Conservation (phyloP, 2,329 filamentous ascomycete species). For the Hypoxylon sp. region DNA sequence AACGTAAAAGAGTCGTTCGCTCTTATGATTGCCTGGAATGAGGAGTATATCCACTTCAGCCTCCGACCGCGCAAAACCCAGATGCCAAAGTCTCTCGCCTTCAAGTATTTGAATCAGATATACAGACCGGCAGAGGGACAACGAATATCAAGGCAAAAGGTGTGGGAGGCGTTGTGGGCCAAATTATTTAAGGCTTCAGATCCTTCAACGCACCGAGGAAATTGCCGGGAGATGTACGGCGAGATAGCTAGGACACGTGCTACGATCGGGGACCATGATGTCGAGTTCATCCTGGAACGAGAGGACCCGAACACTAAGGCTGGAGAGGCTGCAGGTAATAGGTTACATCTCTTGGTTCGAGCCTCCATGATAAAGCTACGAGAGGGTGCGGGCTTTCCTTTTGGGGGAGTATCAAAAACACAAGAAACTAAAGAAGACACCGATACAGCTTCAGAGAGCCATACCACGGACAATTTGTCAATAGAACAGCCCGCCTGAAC, state of each 20-base stretch:
- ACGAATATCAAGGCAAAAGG: not conserved
- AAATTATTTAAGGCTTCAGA: not conserved
- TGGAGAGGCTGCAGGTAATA: slow-evolving; percentile 31
- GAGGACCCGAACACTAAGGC: slow-evolving; percentile 17
- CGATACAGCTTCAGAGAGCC: not conserved
- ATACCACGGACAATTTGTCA: not conserved
- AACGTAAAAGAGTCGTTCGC: not conserved
- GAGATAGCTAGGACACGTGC: slow-evolving; percentile 21
- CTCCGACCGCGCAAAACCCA: not conserved
- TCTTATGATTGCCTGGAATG: slow-evolving; percentile 20
- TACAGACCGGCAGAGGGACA: not conserved
- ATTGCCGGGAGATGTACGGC: slow-evolving; percentile 27
- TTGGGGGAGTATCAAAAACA: not conserved
- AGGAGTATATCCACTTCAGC: slow-evolving; percentile 21
- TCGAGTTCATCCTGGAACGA: slow-evolving; percentile 25
- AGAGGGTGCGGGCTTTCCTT: not conserved
- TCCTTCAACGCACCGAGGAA: slow-evolving; percentile 2
- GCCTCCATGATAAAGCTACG: not conserved
- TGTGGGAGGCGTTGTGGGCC: not conserved
- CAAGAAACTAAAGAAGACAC: not conserved
- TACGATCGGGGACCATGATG: not conserved
- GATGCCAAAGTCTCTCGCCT: not conserved
- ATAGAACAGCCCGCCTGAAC: not conserved
- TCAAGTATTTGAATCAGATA: not conserved
- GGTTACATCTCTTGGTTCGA: slow-evolving; percentile 27